Percentiles rank a stretch among this genome's conserved stretches.
phyloP scores from a whole-genome alignment of 495 filamentous ascomycete genomes.

The Copromyces sp. region DNA sequence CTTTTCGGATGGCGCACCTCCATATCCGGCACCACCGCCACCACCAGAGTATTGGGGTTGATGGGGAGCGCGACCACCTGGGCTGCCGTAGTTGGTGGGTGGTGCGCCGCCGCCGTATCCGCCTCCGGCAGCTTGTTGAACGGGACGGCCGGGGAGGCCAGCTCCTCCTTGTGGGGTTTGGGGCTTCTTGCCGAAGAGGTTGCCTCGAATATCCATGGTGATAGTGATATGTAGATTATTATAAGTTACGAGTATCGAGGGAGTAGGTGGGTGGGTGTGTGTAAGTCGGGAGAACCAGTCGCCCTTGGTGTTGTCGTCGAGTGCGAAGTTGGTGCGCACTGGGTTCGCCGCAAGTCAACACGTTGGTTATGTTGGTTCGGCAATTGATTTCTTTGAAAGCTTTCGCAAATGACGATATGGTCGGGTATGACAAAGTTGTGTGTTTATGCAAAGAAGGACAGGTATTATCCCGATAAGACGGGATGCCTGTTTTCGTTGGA shows the following conservation, averaged over 20 bases:
- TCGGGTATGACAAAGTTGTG: not conserved
- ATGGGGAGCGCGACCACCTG: conserved; percentile 8
- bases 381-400: not conserved
- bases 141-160: conserved; percentile 23
- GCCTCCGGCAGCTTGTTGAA: conserved; percentile 12
- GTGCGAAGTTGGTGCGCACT: not conserved
- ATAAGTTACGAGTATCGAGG: not conserved
- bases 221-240: not conserved
- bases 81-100: conserved; percentile 10
- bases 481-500: not conserved
- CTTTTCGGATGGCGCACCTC: not conserved
- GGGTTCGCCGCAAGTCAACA: not conserved
- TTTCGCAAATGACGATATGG: not conserved
- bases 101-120: conserved; percentile 12
- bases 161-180: conserved; percentile 11
- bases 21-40: conserved; percentile 2
- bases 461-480: not conserved
- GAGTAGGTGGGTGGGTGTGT: not conserved
- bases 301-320: not conserved
- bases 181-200: conserved; percentile 27
- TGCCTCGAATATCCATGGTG: conserved; percentile 31
- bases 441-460: not conserved
- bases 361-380: conserved; percentile 3
- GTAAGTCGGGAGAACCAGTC: not conserved
- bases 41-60: conserved; percentile 4